Conservation (phyloP, 306 rosid species). For the Rosa persica region DNA sequence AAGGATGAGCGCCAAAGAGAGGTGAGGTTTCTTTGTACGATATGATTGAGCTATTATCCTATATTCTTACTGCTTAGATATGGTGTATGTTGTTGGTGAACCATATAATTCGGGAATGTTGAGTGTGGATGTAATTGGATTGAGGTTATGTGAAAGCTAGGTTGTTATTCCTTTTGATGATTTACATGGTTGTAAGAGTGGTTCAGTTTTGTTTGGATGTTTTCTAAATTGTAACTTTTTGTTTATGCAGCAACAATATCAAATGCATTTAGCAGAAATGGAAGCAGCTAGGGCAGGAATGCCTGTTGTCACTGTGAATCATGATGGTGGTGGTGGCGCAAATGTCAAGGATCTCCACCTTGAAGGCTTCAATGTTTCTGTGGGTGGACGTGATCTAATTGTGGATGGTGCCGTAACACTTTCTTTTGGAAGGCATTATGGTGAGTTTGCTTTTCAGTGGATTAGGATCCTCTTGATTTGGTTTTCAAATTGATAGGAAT, state of each 20-base stretch:
- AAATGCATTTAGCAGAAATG: slow-evolving; percentile 90
- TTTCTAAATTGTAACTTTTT: slow-evolving; percentile 14
- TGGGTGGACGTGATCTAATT: slow-evolving; percentile 97
- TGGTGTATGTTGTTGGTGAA: not conserved
- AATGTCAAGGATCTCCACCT: slow-evolving; percentile 85
- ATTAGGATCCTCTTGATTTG: not conserved
- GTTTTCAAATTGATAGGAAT: not conserved
- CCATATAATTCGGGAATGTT: slow-evolving; percentile 6
- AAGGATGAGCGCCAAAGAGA: slow-evolving; percentile 96
- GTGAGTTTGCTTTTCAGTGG: slow-evolving; percentile 39
- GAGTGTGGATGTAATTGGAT: not conserved
- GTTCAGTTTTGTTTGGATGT: slow-evolving; percentile 5
- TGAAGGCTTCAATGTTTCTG: slow-evolving; percentile 85
- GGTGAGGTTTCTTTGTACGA: slow-evolving; percentile 38
- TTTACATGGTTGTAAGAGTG: not conserved
- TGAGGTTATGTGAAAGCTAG: slow-evolving; percentile 1
- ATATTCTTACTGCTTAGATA: not conserved
- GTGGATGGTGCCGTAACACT: slow-evolving; percentile 89
- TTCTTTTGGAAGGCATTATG: slow-evolving; percentile 93
- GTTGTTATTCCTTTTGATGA: slow-evolving; percentile 3
- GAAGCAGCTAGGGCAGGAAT: slow-evolving; percentile 92
- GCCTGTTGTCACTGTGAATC: slow-evolving; percentile 81
- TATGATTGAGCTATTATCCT: not conserved
- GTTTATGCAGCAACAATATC: slow-evolving; percentile 63
- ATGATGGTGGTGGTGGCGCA: slow-evolving; percentile 63